phyloP scores from a whole-genome alignment of 2,329 filamentous ascomycete genomes.

The Colletotrichum truncatum region DNA sequence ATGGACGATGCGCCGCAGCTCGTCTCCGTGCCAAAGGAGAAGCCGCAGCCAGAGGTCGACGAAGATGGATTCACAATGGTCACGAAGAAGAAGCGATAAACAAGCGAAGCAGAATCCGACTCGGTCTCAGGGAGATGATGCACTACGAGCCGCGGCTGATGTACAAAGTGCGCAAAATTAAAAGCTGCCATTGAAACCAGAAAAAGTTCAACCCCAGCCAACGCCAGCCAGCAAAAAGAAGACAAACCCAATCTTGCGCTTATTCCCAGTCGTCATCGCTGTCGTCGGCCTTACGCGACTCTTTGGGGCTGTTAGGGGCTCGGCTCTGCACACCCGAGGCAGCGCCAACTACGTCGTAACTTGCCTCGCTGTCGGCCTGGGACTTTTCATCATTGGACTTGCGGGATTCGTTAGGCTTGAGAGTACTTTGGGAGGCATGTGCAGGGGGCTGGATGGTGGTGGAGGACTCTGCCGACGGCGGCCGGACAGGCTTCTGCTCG shows the following conservation, averaged over 20 bases:
- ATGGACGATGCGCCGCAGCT: slow-evolving; percentile 76
- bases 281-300: slow-evolving; percentile 63
- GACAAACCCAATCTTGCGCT: slow-evolving; percentile 12
- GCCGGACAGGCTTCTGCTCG: slow-evolving; percentile 41
- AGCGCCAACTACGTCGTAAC: slow-evolving; percentile 91
- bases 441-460: slow-evolving; percentile 67
- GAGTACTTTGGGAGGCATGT: slow-evolving; percentile 37
- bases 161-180: slow-evolving; percentile 79
- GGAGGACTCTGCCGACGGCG: slow-evolving; percentile 64
- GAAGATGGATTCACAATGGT: slow-evolving; percentile 86
- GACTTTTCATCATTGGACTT: slow-evolving; percentile 90
- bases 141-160: slow-evolving; percentile 64
- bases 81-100: slow-evolving; percentile 71
- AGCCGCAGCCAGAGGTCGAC: slow-evolving; percentile 75
- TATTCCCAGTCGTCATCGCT: slow-evolving; percentile 83
- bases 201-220: slow-evolving; percentile 32
- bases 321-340: slow-evolving; percentile 81
- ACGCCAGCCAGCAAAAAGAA: slow-evolving; percentile 23
- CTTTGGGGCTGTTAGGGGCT: slow-evolving; percentile 74
- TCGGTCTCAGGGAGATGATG: slow-evolving; percentile 13
- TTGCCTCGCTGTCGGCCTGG: slow-evolving; percentile 91
- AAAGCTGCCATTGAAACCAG: slow-evolving; percentile 40
- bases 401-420: slow-evolving; percentile 73
- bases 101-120: slow-evolving; percentile 23
- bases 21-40: slow-evolving; percentile 67